A percentile compares a stretch with the other conserved stretches of the same genome.
Evolutionary conservation across 2,329 filamentous ascomycete species (phyloP).

Genomic region (Dactylonectria macrodidyma): DNA sequence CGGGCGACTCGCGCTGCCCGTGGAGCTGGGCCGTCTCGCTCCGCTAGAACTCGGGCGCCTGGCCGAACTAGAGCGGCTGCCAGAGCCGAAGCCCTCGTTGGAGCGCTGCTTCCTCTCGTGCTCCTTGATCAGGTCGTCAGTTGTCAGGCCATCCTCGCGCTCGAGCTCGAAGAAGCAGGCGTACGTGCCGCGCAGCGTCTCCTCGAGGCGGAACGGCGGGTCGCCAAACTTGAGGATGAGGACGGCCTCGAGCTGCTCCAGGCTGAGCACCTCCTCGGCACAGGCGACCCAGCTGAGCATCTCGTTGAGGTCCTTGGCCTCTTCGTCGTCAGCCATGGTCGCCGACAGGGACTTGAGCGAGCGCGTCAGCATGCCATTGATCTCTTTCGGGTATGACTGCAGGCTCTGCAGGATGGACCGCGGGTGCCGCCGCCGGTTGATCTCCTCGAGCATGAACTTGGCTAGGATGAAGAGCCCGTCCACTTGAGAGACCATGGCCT

Average conservation of each 20-base stretch:
- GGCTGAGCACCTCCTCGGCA: constrained; percentile 58
- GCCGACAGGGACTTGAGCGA: constrained; percentile 59
- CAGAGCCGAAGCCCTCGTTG: constrained; percentile 31
- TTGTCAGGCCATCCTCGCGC: constrained; percentile 60
- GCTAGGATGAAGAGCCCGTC: constrained; percentile 65
- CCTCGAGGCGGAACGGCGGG: constrained; percentile 57
- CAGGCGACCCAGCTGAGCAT: constrained; percentile 63
- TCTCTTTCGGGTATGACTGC: constrained; percentile 60
- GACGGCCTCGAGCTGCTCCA: constrained; percentile 61
- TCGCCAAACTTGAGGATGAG: constrained; percentile 61
- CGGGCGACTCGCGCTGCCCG: constrained; percentile 36
- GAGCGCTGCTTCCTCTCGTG: constrained; percentile 51
- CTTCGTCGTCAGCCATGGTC: constrained; percentile 57
- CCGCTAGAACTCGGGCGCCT: constrained; percentile 40
- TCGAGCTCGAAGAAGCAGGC: constrained; percentile 63
- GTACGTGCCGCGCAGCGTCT: constrained; percentile 61
- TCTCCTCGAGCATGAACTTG: constrained; percentile 66
- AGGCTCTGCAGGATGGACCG: constrained; percentile 61
- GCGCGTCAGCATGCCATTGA: constrained; percentile 59
- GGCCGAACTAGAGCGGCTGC: constrained; percentile 41
- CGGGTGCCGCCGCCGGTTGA: constrained; percentile 61
- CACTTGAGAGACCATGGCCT: constrained; percentile 58
- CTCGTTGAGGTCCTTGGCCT: constrained; percentile 61
- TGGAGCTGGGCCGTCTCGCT: constrained; percentile 39
- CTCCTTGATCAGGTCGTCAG: constrained; percentile 58